A percentile compares a stretch with the other conserved stretches of the same genome.
phyloP scores from a whole-genome alignment of 441 rosid genomes.

The Sinapis alba region DNA sequence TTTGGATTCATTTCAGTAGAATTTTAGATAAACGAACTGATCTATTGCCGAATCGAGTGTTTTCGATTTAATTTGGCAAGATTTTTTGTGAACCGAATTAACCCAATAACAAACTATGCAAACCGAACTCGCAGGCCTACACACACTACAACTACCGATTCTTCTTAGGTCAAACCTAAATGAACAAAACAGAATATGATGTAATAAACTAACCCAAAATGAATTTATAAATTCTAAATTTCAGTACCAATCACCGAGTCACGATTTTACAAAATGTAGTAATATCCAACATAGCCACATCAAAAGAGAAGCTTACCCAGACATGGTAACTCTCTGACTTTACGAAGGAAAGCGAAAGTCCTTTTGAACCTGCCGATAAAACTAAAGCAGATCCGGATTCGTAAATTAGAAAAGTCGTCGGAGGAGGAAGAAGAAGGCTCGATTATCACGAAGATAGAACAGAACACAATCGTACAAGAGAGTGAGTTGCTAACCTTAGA shows the following conservation, averaged over 20 bases:
- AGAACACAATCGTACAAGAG: neutral
- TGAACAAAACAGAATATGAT: neutral
- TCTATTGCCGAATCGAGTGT: neutral
- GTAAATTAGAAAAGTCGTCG: neutral
- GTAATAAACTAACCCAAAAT: neutral
- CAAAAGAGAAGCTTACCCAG: constrained; percentile 28
- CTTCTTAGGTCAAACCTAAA: neutral
- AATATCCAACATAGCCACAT: neutral
- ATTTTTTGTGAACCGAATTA: neutral
- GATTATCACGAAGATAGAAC: neutral
- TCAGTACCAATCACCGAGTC: neutral
- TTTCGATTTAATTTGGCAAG: neutral
- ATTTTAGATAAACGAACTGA: neutral
- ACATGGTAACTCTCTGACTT: constrained; percentile 20
- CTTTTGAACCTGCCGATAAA: constrained; percentile 17
- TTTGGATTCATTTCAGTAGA: neutral
- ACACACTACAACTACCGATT: neutral
- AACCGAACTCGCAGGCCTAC: neutral
- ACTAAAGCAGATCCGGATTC: neutral
- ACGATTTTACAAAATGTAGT: neutral
- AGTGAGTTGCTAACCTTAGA: constrained; percentile 16
- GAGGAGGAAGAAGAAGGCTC: neutral
- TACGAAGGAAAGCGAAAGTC: neutral
- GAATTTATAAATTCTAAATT: neutral
- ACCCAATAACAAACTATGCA: neutral